Base-by-base conservation (phyloP, 768 basidiomycete genomes). In the Boletus speciosus region DNA sequence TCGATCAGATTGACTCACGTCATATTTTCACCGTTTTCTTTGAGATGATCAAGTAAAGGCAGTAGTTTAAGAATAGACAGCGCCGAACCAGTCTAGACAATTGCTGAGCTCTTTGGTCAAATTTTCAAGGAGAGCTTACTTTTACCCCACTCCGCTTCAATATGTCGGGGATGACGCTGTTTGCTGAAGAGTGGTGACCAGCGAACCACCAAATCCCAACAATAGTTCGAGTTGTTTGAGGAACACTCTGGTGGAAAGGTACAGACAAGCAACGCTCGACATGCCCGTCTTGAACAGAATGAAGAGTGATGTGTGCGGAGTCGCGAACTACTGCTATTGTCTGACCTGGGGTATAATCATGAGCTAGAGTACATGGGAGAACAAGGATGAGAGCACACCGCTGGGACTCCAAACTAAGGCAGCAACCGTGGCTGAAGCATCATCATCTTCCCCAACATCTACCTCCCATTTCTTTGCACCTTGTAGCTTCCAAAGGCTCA, bases 391-490 rank as follows among this genome's bases (percentile, higher is more conserved):
- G 39, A 46, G 70, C 52, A 72, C 55, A 90, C 91, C 88, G 68
- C 87, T 88, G 3, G 91, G 90, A 69, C 89, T 90, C 91, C 90
- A 93, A 12, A 81, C 81, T 32, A 93, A 63, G 43, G 74, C 83
- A 40, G 80, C 74, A 29, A 88, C 78, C 50, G 79, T 77, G 39
- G 72, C 74, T 29, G 68, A 69, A 48, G 71, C 65, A 56, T 80
- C 75, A 37, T 75, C 72, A 39, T 75, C 72, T 35, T 66, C 59
- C 31, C 80, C 81, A n/a, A 87, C 76, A 60, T 86, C 85, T 36
- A 89, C 77, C 63, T 93, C 90, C 91, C 91, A 93, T 57, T 86
- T 84, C 69, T 84, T 91, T 7, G 82, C 72, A 16, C 90, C 89
- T 59, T 86, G 84, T 67, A 84, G 81, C 61, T 89, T 91, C 88